These are phyloP conservation scores for Penicillium janthinellum DNA, from an alignment of 2,329 filamentous ascomycete species.

Conservation along the genomic window DNA sequence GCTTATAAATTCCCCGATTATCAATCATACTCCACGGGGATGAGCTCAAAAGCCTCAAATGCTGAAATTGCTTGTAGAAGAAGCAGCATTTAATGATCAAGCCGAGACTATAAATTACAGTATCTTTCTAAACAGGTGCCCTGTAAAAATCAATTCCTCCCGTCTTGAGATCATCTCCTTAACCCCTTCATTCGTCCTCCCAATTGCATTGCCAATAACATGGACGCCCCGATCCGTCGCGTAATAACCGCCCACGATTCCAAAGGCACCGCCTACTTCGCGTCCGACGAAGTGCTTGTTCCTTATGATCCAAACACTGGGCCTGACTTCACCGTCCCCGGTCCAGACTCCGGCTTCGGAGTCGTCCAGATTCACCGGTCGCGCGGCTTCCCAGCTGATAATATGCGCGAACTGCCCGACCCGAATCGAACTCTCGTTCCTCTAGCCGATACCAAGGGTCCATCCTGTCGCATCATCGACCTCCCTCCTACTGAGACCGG, in stretches of 20 bases:
- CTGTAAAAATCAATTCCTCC: background rate
- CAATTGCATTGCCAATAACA: background rate
- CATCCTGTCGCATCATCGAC: slow-evolving; percentile 25
- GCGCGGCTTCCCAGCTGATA: slow-evolving; percentile 29
- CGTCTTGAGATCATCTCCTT: background rate
- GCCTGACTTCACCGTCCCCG: slow-evolving; percentile 21
- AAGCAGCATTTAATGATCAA: background rate
- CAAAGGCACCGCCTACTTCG: slow-evolving; percentile 31
- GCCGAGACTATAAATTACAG: background rate
- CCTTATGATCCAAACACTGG: slow-evolving; percentile 30
- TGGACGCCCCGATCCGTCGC: slow-evolving; percentile 24
- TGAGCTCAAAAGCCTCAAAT: background rate
- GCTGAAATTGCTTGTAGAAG: background rate
- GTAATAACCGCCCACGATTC: slow-evolving; percentile 26
- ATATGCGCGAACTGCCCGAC: slow-evolving; percentile 22
- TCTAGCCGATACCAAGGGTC: slow-evolving; percentile 27
- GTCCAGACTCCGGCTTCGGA: slow-evolving; percentile 26
- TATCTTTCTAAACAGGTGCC: background rate
- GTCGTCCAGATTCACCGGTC: slow-evolving; percentile 32
- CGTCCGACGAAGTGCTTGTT: slow-evolving; percentile 26
- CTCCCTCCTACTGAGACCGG: slow-evolving; percentile 21
- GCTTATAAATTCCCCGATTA: slow-evolving; percentile 15
- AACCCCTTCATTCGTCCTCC: background rate
- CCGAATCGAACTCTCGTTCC: slow-evolving; percentile 27
- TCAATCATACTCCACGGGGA: background rate